Evolutionary conservation across 805 yeast genomes (phyloP), one percentile per base, ranked within the genome.

Genomic region (Blastobotrys peoriensis): DNA sequence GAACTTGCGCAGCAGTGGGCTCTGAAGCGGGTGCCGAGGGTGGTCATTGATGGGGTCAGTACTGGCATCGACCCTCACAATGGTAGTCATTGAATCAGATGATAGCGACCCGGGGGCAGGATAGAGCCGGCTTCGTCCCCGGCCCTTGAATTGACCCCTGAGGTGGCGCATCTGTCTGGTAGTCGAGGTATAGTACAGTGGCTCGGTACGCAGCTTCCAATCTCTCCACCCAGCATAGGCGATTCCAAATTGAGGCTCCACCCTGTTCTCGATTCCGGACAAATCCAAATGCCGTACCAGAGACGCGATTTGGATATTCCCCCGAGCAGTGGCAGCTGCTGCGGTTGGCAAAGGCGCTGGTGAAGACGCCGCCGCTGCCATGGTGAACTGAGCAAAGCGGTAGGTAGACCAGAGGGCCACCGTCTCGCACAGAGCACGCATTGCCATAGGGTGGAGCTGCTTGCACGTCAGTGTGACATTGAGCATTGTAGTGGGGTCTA

Each of bases 161-260:
- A 5, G 34, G 17, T 10, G 30, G 33, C 39, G 36, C 15, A 30
- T 36, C 38, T 15, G 25, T 40, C 38, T 35, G 23, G 36, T 37
- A 23, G 15, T 35, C 6, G 18, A 15, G 21, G 70, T 60, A 1
- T 74, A 69, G 57, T 81, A 82, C 28, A 84, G 60, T 1, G 91
- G 86, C 62, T 83, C 88, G 41, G 74, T 75, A 49, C 86, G 73
- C 56, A 74, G 81, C 56, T 86, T 83, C 95, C 95, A 87, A 61
- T 87, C 96, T 59, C 96, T 73, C 96, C 96, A 87, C 6, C 91
- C 83, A 0, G 95, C 95, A 41, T 75, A 63, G 1, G 80, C 74
- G 35, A 62, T 61, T 43, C 42, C 34, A 3, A 39, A 44, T 16
- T 38, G 35, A 22, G 17, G 25, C 5, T 35, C 39, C 3, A 38